A percentile compares a stretch with the other conserved stretches of the same genome.
Evolutionary conservation across 805 yeast species (phyloP).

Genomic region (Candida hispaniensis): DNA sequence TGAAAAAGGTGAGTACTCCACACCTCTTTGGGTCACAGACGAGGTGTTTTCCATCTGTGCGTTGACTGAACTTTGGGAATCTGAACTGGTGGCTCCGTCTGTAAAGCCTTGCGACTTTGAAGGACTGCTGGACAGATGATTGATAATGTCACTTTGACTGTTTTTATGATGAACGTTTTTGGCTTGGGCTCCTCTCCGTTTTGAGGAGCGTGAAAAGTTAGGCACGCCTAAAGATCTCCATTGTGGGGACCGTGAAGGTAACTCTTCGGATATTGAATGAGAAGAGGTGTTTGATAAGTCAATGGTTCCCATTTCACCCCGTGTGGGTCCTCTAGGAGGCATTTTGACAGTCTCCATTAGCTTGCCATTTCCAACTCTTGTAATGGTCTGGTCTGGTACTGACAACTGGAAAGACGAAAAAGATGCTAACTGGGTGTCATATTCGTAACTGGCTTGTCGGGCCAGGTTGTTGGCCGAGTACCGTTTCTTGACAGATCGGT

Average conservation of each 20-base stretch:
- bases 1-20: too few species aligned
- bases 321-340: constrained; percentile 4
- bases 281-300: constrained; percentile 6
- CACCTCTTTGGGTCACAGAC: constrained; percentile 13
- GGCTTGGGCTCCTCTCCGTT: constrained; percentile 6
- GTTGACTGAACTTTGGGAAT: too few species aligned
- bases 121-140: constrained; percentile 10
- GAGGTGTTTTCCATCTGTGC: constrained; percentile 7
- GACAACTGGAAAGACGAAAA: constrained; percentile 16
- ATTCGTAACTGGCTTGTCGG: too few species aligned
- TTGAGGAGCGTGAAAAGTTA: neutral
- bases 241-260: constrained; percentile 5
- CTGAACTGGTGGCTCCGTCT: too few species aligned
- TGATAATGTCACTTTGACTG: constrained; percentile 6
- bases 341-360: too few species aligned
- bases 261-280: neutral
- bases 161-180: neutral
- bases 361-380: too few species aligned
- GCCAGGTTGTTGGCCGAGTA: too few species aligned
- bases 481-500: too few species aligned
- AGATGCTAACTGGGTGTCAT: too few species aligned
- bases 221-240: constrained; percentile 14
- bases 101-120: too few species aligned
- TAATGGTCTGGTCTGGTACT: too few species aligned
- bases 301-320: constrained; percentile 13